Evolutionary conservation across 148 eudicot species (phyloP).

Genomic region (Spergularia marina): DNA sequence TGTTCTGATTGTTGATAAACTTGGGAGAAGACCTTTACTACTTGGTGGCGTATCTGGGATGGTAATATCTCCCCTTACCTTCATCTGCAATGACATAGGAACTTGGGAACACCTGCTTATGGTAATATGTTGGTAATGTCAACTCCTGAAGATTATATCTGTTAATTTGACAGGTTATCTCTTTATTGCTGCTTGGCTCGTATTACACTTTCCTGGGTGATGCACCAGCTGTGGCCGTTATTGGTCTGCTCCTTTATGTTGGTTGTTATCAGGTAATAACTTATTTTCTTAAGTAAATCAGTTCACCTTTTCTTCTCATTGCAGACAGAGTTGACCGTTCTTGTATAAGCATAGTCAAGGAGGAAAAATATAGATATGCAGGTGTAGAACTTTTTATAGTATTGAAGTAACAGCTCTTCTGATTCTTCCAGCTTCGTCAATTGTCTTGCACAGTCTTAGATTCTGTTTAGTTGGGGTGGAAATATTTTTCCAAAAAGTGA

Average conservation of each 20-base stretch:
- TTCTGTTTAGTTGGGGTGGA: no score
- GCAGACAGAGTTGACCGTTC: no score
- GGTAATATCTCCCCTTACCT: slow-evolving; percentile 36
- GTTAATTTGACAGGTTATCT: slow-evolving; percentile 52
- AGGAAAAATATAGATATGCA: no score
- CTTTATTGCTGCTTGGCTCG: slow-evolving; percentile 79
- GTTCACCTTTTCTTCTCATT: neutral
- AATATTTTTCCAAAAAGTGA: no score
- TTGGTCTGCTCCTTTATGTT: slow-evolving; percentile 75
- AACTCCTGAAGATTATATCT: neutral
- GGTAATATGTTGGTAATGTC: slow-evolving; percentile 1
- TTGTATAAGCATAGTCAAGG: no score
- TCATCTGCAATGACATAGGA: neutral
- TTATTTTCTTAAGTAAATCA: slow-evolving; percentile 6
- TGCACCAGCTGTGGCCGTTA: slow-evolving; percentile 78
- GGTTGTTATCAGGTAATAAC: slow-evolving; percentile 88
- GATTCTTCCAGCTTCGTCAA: no score
- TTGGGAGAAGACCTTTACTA: slow-evolving; percentile 95
- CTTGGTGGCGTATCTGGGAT: slow-evolving; percentile 96
- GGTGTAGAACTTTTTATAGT: no score
- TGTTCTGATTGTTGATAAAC: slow-evolving; percentile 73
- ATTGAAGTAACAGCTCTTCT: no score
- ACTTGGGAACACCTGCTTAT: neutral
- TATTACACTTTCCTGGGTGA: slow-evolving; percentile 82
- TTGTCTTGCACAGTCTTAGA: no score